Evolutionary conservation across 148 eudicot genomes (phyloP).

Genomic region (Rhododendron ovatum): DNA sequence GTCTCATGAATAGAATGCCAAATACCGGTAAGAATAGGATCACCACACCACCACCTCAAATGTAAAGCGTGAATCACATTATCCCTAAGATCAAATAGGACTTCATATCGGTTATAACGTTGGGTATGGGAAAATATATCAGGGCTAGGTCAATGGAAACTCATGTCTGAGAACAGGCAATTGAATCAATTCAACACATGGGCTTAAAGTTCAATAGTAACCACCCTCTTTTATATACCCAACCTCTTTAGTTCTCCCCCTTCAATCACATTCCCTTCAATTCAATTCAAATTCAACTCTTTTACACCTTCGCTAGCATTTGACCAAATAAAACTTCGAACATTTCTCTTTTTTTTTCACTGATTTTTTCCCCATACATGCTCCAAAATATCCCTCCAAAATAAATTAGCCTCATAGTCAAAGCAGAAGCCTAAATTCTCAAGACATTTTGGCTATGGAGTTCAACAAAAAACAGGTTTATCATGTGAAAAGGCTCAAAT

Average conservation of each 20-base stretch:
- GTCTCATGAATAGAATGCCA: neutral
- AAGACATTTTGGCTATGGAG: neutral
- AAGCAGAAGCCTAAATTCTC: neutral
- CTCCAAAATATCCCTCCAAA: neutral
- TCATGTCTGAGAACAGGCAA: neutral
- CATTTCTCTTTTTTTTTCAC: neutral
- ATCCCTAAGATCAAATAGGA: neutral
- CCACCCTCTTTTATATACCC: neutral
- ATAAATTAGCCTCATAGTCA: neutral
- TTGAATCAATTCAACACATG: neutral
- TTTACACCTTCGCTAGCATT: neutral
- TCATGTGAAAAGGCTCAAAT: neutral
- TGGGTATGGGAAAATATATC: neutral
- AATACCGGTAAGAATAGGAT: neutral
- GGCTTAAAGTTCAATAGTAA: neutral
- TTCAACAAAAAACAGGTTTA: neutral
- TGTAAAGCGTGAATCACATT: neutral
- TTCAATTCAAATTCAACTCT: neutral
- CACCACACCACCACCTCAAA: neutral
- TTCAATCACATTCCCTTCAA: neutral
- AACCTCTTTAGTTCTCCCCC: neutral
- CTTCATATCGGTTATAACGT: neutral
- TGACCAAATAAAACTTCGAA: neutral
- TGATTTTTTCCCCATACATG: neutral
- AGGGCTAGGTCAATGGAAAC: neutral